Percentiles rank a stretch among this genome's conserved stretches.
Evolutionary conservation across 768 basidiomycete species (phyloP).

Genomic region (Leccinum aurantiacum): DNA sequence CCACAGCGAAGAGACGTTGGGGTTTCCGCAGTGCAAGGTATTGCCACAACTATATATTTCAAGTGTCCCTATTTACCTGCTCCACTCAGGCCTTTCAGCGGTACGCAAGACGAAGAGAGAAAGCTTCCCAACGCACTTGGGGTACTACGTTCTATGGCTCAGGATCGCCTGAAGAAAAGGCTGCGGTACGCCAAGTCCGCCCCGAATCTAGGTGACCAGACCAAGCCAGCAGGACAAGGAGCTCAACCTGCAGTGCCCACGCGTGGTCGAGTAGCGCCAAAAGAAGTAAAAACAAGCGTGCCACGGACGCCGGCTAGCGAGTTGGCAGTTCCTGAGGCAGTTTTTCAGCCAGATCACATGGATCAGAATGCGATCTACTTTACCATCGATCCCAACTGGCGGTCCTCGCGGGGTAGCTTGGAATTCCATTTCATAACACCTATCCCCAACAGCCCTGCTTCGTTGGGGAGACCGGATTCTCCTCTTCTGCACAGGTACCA

Average conservation of each 20-base stretch:
- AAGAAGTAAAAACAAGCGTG: not conserved
- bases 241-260: not conserved
- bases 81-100: constrained; percentile 15
- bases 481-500: constrained; percentile 22
- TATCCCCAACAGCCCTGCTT: constrained; percentile 16
- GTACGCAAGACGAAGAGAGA: constrained; percentile 9
- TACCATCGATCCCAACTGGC: constrained; percentile 27
- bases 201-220: constrained; percentile 20
- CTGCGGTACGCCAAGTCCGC: constrained; percentile 24
- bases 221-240: not conserved
- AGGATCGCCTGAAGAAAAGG: constrained; percentile 21
- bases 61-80: not conserved
- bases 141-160: constrained; percentile 14
- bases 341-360: constrained; percentile 9
- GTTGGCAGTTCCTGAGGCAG: not conserved
- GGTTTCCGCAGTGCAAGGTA: constrained; percentile 26
- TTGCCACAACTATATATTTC: not conserved
- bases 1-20: constrained; percentile 12
- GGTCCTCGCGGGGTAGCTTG: constrained; percentile 22
- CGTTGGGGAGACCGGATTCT: constrained; percentile 20
- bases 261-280: not conserved
- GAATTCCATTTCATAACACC: constrained; percentile 26
- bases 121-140: constrained; percentile 5
- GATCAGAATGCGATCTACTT: constrained; percentile 31
- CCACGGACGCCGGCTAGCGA: not conserved